These are phyloP conservation scores for Bjerkandera adusta DNA, from an alignment of 1,284 basidiomycete genomes.

Conservation along the genomic window DNA sequence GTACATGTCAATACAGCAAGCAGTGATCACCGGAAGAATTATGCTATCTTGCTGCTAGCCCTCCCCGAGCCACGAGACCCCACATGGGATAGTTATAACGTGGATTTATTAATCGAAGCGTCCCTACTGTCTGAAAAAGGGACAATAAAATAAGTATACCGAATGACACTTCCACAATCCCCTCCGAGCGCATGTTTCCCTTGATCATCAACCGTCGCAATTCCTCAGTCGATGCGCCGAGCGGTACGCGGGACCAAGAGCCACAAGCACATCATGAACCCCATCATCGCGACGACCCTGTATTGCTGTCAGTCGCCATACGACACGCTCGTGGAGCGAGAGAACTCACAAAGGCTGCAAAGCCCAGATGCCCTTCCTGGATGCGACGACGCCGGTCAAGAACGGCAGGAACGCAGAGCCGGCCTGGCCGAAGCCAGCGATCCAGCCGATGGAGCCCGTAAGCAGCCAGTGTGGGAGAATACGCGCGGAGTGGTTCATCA, in stretches of 20 bases:
- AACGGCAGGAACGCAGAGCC: constrained; percentile 57
- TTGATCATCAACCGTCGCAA: too few species aligned
- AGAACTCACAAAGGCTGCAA: constrained; percentile 53
- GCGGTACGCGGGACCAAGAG: neutral
- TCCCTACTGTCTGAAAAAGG: too few species aligned
- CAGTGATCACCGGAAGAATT: too few species aligned
- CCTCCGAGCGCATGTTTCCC: too few species aligned
- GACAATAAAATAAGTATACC: too few species aligned
- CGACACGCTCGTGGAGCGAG: constrained; percentile 1
- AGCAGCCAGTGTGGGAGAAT: constrained; percentile 50
- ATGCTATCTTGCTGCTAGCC: too few species aligned
- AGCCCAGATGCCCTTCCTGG: constrained; percentile 44
- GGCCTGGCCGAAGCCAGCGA: constrained; percentile 48
- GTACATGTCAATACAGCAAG: too few species aligned
- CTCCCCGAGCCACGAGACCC: too few species aligned
- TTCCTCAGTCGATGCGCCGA: constrained; percentile 2
- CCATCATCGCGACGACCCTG: constrained; percentile 10
- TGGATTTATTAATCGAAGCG: too few species aligned
- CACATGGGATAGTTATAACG: too few species aligned
- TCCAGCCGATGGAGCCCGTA: constrained; percentile 55
- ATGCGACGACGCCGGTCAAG: constrained; percentile 53
- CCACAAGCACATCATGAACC: constrained; percentile 4
- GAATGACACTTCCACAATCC: too few species aligned
- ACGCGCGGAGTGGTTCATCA: constrained; percentile 45
- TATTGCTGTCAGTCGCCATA: too few species aligned